phyloP scores from a whole-genome alignment of 805 yeast species.

The Metschnikowia anglica region DNA sequence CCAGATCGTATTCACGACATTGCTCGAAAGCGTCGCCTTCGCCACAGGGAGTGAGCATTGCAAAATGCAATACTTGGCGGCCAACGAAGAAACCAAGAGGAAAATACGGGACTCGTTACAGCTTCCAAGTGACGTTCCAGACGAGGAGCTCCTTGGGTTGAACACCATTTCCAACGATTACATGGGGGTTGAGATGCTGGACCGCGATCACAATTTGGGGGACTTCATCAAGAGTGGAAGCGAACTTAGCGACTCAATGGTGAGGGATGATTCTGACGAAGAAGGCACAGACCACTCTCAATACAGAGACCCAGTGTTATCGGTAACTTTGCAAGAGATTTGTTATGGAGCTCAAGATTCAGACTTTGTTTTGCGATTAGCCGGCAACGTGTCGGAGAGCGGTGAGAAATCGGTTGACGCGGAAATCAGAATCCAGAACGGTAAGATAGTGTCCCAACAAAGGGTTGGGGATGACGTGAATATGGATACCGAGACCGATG shows the following conservation, averaged over 20 bases:
- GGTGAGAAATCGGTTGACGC: constrained; percentile 14
- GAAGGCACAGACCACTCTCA: background rate
- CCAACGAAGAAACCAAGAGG: constrained; percentile 21
- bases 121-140: constrained; percentile 37
- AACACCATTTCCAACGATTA: constrained; percentile 26
- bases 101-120: constrained; percentile 36
- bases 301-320: background rate
- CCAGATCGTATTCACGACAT: constrained; percentile 26
- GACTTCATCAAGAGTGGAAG: constrained; percentile 26
- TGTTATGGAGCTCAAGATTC: constrained; percentile 23
- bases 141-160: constrained; percentile 39
- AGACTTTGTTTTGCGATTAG: constrained; percentile 26
- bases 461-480: constrained; percentile 14
- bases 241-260: background rate
- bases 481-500: constrained; percentile 27
- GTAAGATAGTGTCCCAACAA: constrained; percentile 18
- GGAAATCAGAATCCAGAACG: constrained; percentile 32
- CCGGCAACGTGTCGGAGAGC: constrained; percentile 17
- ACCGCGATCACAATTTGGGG: constrained; percentile 24
- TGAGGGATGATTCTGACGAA: constrained; percentile 10
- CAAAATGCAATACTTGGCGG: background rate
- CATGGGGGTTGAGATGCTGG: constrained; percentile 13
- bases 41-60: constrained; percentile 2
- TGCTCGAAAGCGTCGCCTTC: constrained; percentile 13
- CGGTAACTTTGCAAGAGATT: constrained; percentile 25